phyloP scores from a whole-genome alignment of 2,329 filamentous ascomycete species.

The Orbilia brochopaga region DNA sequence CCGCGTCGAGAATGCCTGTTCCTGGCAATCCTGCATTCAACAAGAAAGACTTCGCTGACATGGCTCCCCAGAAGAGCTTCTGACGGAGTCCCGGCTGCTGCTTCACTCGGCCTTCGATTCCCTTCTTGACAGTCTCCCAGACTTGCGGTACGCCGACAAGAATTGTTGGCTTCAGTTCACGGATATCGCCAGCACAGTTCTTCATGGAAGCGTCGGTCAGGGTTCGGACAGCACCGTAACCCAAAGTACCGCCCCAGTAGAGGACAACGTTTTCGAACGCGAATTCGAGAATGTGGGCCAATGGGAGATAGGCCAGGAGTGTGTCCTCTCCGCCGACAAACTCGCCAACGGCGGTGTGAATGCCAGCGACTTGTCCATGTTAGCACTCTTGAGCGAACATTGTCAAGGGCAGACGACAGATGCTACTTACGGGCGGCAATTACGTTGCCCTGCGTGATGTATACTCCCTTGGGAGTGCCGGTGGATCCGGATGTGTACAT shows the following conservation, averaged over 20 bases:
- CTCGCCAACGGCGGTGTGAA: slow-evolving; percentile 76
- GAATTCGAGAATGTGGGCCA: slow-evolving; percentile 96
- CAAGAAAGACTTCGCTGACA: slow-evolving; percentile 67
- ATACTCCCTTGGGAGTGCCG: slow-evolving; percentile 85
- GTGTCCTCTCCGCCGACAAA: slow-evolving; percentile 78
- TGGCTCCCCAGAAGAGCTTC: slow-evolving; percentile 76
- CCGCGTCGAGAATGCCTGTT: slow-evolving; percentile 72
- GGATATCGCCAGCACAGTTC: slow-evolving; percentile 92
- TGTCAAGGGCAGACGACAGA: background rate
- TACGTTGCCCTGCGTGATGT: slow-evolving; percentile 79
- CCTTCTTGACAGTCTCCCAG: slow-evolving; percentile 97
- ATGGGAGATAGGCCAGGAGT: slow-evolving; percentile 87
- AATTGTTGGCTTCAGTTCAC: slow-evolving; percentile 85
- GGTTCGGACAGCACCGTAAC: slow-evolving; percentile 89
- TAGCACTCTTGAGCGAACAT: slow-evolving; percentile 50
- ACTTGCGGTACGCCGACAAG: slow-evolving; percentile 94
- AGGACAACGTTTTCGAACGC: slow-evolving; percentile 90
- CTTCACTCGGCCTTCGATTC: slow-evolving; percentile 80
- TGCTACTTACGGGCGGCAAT: slow-evolving; percentile 72
- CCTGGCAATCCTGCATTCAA: slow-evolving; percentile 68
- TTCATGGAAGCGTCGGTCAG: slow-evolving; percentile 83
- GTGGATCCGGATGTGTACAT: slow-evolving; percentile 90
- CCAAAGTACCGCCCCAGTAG: slow-evolving; percentile 88
- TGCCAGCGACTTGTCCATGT: slow-evolving; percentile 70
- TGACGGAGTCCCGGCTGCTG: slow-evolving; percentile 71